Conservation (phyloP, 148 eudicot species). For the Camellia lanceoleosa region DNA sequence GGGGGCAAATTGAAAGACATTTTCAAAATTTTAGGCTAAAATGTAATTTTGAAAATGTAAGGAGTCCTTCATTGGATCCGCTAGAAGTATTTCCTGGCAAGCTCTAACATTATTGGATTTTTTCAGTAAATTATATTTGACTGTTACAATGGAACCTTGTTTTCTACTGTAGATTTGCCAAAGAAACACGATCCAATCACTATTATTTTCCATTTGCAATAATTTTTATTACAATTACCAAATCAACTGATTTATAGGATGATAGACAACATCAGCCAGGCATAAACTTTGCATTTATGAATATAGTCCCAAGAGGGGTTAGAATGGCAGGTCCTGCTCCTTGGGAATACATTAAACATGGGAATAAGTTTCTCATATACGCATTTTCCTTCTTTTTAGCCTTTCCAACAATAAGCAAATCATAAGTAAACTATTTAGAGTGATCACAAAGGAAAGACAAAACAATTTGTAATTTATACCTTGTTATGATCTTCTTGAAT, state of each 20-base stretch:
- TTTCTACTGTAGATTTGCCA: not conserved
- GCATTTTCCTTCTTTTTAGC: not conserved
- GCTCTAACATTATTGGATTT: not conserved
- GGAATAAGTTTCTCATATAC: not conserved
- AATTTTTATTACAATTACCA: not conserved
- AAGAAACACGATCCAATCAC: conserved; percentile 3
- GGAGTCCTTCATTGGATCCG: too few species aligned
- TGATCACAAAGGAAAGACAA: conserved; percentile 2
- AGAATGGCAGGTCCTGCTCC: not conserved
- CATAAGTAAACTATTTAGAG: not conserved
- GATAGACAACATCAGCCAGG: conserved; percentile 6
- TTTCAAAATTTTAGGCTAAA: too few species aligned
- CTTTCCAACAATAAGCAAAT: not conserved
- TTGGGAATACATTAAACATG: not conserved
- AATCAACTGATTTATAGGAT: not conserved
- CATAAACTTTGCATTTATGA: not conserved
- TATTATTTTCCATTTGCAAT: not conserved
- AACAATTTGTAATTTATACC: conserved; percentile 26
- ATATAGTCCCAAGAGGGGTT: not conserved
- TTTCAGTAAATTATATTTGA: not conserved
- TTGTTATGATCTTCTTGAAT: conserved; percentile 27
- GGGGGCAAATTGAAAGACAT: too few species aligned
- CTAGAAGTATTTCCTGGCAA: not conserved
- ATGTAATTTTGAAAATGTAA: too few species aligned
- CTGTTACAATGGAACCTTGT: not conserved